Conservation (phyloP, 306 rosid species). For the Lotus japonicus region DNA sequence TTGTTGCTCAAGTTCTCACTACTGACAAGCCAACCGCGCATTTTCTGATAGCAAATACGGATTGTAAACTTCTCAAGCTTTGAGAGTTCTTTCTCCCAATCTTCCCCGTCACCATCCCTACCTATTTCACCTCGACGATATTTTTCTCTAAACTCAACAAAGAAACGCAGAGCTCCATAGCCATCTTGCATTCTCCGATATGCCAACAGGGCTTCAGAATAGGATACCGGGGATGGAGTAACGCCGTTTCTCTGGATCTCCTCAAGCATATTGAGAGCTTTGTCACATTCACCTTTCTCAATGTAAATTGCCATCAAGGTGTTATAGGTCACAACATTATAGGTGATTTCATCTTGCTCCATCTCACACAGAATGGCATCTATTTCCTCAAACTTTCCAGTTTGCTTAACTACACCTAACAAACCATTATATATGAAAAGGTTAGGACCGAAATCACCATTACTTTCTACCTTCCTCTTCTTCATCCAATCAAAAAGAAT, state of each 20-base stretch:
- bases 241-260: constrained; percentile 61
- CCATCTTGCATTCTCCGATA: constrained; percentile 82
- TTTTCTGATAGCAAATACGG: constrained; percentile 86
- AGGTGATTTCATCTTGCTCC: constrained; percentile 53
- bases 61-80: constrained; percentile 66
- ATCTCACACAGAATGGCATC: constrained; percentile 60
- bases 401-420: constrained; percentile 81
- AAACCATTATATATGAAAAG: constrained; percentile 72
- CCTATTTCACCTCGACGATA: constrained; percentile 57
- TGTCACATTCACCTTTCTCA: constrained; percentile 51
- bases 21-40: constrained; percentile 82
- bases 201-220: constrained; percentile 69
- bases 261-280: constrained; percentile 60
- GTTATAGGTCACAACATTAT: constrained; percentile 75
- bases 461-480: constrained; percentile 55
- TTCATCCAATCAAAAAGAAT: constrained; percentile 76
- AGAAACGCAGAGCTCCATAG: constrained; percentile 65
- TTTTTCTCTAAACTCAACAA: constrained; percentile 56
- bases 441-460: constrained; percentile 56
- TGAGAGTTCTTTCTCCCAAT: constrained; percentile 61
- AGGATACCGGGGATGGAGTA: constrained; percentile 62
- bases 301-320: constrained; percentile 68
- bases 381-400: constrained; percentile 43
- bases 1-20: constrained; percentile 37
- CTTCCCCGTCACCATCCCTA: constrained; percentile 43